Evolutionary conservation across 106 monocot species (phyloP).

Genomic region (Iris macrosiphon): DNA sequence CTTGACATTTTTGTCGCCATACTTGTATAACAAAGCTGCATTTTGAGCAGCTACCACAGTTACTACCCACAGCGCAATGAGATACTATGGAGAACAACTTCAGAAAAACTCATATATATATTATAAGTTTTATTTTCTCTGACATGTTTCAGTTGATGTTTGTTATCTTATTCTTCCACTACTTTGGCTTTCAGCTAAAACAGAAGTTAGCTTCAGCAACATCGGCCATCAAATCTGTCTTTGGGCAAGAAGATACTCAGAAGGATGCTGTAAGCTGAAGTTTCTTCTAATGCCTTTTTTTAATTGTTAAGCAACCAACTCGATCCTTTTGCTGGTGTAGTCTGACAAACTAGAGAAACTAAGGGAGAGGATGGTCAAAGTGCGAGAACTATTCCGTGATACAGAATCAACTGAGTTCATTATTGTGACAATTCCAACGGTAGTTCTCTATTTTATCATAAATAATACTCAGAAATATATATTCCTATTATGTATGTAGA

Average conservation of each 20-base stretch:
- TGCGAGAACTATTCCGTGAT: constrained; percentile 89
- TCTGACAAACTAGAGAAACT: constrained; percentile 80
- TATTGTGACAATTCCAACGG: constrained; percentile 93
- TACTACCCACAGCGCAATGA: too few species aligned
- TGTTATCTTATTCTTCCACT: neutral
- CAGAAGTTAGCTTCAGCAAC: constrained; percentile 78
- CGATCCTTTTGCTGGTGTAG: too few species aligned
- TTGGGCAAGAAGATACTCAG: constrained; percentile 56
- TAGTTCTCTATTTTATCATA: constrained; percentile 24
- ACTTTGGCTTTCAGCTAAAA: constrained; percentile 46
- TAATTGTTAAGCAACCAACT: too few species aligned
- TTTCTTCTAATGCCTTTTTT: neutral
- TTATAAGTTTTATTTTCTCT: too few species aligned
- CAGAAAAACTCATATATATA: too few species aligned
- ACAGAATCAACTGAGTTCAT: constrained; percentile 78
- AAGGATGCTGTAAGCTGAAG: constrained; percentile 53
- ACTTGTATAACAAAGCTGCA: too few species aligned
- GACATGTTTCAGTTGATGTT: too few species aligned
- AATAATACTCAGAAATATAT: too few species aligned
- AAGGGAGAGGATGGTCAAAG: constrained; percentile 87
- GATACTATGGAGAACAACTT: too few species aligned
- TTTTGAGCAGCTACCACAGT: too few species aligned
- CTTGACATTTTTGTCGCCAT: too few species aligned
- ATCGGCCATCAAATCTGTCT: constrained; percentile 89
- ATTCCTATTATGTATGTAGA: too few species aligned